phyloP scores from a whole-genome alignment of 805 yeast species.

The Candida khao-thaluensis region DNA sequence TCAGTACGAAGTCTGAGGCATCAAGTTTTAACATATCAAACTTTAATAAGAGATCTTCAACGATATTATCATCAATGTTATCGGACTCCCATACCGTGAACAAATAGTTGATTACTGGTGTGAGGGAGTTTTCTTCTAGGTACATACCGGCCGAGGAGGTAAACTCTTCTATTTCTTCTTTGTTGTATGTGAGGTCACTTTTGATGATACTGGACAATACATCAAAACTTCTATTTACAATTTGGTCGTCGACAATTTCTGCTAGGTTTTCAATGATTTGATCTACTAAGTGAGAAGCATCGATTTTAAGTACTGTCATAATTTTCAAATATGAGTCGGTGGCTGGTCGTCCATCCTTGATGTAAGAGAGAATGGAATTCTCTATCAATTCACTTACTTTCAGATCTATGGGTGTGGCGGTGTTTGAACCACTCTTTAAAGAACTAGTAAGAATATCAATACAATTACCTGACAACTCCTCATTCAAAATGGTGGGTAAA shows the following conservation, averaged over 20 bases:
- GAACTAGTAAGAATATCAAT: background rate
- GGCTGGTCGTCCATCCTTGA: conserved; percentile 1
- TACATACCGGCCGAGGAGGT: conserved; percentile 6
- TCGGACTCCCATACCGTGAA: conserved; percentile 10
- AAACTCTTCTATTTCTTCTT: conserved; percentile 11
- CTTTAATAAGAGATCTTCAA: conserved; percentile 14
- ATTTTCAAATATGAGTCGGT: background rate
- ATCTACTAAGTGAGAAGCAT: conserved; percentile 5
- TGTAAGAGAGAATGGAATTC: background rate
- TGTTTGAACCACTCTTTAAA: background rate
- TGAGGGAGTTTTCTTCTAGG: conserved; percentile 6
- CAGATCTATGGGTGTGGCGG: too few species aligned
- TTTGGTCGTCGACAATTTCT: conserved; percentile 8
- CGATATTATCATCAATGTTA: conserved; percentile 6
- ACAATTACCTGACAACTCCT: conserved; percentile 1
- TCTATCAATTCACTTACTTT: too few species aligned
- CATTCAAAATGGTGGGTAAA: background rate
- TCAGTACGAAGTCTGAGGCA: conserved; percentile 9
- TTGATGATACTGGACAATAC: conserved; percentile 2
- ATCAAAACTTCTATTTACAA: conserved; percentile 9
- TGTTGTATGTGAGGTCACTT: background rate
- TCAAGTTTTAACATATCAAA: conserved; percentile 7
- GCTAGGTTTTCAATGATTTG: conserved; percentile 12
- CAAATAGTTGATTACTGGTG: conserved; percentile 2
- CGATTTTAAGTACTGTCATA: background rate